These are phyloP conservation scores for Blastobotrys proliferans DNA, from an alignment of 1,139 yeast species.

Conservation along the genomic window DNA sequence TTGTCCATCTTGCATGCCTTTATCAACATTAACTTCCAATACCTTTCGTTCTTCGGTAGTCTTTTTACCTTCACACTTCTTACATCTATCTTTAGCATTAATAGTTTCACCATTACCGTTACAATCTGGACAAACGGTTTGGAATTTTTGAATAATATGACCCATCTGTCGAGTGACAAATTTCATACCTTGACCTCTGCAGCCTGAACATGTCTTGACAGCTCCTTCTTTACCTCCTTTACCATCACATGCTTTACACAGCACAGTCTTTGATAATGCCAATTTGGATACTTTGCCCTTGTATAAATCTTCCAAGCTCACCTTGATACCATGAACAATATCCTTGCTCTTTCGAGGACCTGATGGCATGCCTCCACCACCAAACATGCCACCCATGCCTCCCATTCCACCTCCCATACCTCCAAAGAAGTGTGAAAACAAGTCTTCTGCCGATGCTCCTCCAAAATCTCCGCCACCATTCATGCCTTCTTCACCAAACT, in stretches of 20 bases:
- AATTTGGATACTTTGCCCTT: slow-evolving; percentile 93
- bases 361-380: slow-evolving; percentile 62
- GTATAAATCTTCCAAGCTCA: slow-evolving; percentile 81
- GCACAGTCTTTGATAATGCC: slow-evolving; percentile 86
- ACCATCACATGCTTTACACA: slow-evolving; percentile 88
- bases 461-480: slow-evolving; percentile 73
- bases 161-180: slow-evolving; percentile 98
- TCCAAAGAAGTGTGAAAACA: slow-evolving; percentile 91
- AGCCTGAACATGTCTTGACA: slow-evolving; percentile 78
- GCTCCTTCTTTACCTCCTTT: slow-evolving; percentile 94
- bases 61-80: slow-evolving; percentile 84
- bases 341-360: slow-evolving; percentile 79
- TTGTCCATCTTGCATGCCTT: slow-evolving; percentile 97
- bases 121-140: slow-evolving; percentile 90
- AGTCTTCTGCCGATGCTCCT: slow-evolving; percentile 73
- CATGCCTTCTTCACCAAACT: slow-evolving; percentile 90
- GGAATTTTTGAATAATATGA: slow-evolving; percentile 97
- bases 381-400: slow-evolving; percentile 39
- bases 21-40: slow-evolving; percentile 89
- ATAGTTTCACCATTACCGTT: slow-evolving; percentile 88
- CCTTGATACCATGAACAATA: slow-evolving; percentile 81
- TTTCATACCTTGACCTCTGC: slow-evolving; percentile 89
- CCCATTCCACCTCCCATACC: slow-evolving; percentile 49
- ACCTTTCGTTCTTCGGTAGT: slow-evolving; percentile 84
- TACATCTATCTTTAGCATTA: slow-evolving; percentile 87